phyloP scores from a whole-genome alignment of 345 rosid species.

The Populus nigra region DNA sequence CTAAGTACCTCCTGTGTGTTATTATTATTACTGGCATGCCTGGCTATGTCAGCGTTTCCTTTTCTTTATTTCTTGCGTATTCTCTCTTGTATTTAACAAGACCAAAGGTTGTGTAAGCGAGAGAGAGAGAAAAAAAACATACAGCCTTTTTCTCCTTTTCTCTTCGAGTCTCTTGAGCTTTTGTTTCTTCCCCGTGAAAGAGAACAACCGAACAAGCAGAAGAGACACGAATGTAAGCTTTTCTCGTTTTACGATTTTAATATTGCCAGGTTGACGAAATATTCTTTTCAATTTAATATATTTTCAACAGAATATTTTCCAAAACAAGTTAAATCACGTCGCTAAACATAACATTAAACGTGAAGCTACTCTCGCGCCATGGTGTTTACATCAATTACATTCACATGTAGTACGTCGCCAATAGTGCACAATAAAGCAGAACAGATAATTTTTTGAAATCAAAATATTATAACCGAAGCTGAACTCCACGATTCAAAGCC shows the following conservation, averaged over 20 bases:
- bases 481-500: neutral
- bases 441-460: too few relatives aligned
- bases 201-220: neutral
- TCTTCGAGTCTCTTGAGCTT: neutral
- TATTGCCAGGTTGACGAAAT: neutral
- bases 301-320: too few relatives aligned
- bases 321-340: too few relatives aligned
- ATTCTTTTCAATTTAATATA: too few relatives aligned
- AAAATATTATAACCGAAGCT: neutral
- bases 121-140: neutral
- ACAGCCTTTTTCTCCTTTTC: constrained; percentile 1
- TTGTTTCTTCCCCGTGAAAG: neutral
- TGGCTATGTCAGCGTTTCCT: constrained; percentile 34
- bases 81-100: neutral
- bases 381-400: neutral
- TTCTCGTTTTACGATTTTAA: neutral
- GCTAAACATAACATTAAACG: too few relatives aligned
- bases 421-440: too few relatives aligned
- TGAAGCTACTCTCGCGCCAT: neutral
- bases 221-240: neutral
- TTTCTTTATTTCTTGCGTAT: neutral
- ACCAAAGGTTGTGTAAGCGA: neutral
- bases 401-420: neutral
- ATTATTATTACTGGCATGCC: constrained; percentile 26
- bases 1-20: neutral